A percentile compares a stretch with the other conserved stretches of the same genome.
Evolutionary conservation across 148 eudicot genomes (phyloP).

Genomic region (Vaccinium macrocarpon): DNA sequence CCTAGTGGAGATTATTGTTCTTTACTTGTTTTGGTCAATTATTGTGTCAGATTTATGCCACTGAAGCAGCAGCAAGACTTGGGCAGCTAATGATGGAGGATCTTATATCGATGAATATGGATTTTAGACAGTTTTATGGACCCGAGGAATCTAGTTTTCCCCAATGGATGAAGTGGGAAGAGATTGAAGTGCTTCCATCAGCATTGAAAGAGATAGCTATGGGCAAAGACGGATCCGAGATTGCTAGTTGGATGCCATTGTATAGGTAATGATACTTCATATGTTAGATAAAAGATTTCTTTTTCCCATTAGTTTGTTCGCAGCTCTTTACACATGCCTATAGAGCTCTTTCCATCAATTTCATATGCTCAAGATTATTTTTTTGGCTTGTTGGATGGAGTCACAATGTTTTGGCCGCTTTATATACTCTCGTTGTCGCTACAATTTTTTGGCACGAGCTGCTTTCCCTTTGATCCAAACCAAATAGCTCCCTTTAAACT

Average conservation of each 20-base stretch:
- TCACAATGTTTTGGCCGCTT: neutral
- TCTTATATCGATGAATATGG: conserved; percentile 71
- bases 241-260: conserved; percentile 72
- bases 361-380: neutral
- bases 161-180: conserved; percentile 75
- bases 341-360: conserved; percentile 10
- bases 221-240: conserved; percentile 58
- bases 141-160: conserved; percentile 47
- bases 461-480: neutral
- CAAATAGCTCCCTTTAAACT: neutral
- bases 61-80: conserved; percentile 70
- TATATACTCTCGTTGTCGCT: neutral
- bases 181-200: conserved; percentile 59
- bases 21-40: conserved; percentile 17
- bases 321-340: conserved; percentile 7
- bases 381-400: neutral
- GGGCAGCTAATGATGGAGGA: conserved; percentile 90
- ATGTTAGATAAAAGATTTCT: neutral
- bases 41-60: conserved; percentile 64
- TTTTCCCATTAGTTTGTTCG: conserved; percentile 1
- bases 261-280: conserved; percentile 51
- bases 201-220: conserved; percentile 47
- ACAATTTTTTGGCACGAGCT: neutral
- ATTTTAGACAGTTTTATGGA: conserved; percentile 75
- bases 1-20: neutral